Conservation (phyloP, 2,329 filamentous ascomycete genomes). For the Cryphonectria parasitica region DNA sequence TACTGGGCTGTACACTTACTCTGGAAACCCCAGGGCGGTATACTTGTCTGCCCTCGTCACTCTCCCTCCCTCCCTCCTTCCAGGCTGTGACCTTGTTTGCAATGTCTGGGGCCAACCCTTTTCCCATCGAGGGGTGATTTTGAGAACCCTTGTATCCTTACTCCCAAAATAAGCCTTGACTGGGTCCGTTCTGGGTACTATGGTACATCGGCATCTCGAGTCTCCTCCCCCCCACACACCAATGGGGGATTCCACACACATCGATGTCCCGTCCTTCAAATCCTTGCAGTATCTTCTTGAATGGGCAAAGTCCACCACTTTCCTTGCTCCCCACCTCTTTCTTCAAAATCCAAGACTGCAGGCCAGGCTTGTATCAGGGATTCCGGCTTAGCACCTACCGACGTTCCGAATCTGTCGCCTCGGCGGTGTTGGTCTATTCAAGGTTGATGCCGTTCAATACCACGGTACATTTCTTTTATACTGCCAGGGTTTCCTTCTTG, state of each 20-base stretch:
- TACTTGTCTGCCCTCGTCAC: constrained; percentile 18
- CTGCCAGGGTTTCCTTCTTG: constrained; percentile 51
- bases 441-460: constrained; percentile 47
- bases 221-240: constrained; percentile 32
- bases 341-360: constrained; percentile 36
- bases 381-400: constrained; percentile 56
- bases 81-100: constrained; percentile 25
- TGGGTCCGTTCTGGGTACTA: constrained; percentile 32
- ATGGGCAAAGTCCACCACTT: constrained; percentile 43
- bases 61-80: constrained; percentile 14
- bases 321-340: constrained; percentile 40
- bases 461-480: constrained; percentile 55
- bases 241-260: constrained; percentile 42
- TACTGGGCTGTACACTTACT: not conserved
- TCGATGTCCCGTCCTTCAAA: constrained; percentile 43
- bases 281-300: constrained; percentile 44
- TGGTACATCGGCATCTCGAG: constrained; percentile 39
- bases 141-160: constrained; percentile 36
- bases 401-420: constrained; percentile 53
- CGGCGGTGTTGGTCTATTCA: constrained; percentile 43
- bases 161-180: constrained; percentile 38
- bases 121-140: constrained; percentile 33
- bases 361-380: constrained; percentile 51
- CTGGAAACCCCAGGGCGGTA: constrained; percentile 9
- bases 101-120: constrained; percentile 31